Base-by-base conservation (phyloP, 2,329 filamentous ascomycete species). In the Fonsecaea pugnacius region DNA sequence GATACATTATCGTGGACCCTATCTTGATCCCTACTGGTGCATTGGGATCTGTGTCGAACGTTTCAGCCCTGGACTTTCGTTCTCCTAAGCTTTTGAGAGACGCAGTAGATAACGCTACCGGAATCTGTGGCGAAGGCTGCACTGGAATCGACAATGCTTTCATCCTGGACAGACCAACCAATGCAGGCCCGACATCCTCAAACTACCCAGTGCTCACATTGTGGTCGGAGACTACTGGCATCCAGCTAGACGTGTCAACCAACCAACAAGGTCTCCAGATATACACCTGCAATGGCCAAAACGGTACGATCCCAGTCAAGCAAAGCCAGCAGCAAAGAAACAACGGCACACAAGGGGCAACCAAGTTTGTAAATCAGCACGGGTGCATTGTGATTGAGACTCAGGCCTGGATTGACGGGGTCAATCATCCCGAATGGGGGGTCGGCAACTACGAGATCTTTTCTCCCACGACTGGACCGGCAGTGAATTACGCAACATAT, bases 341-440 rank as follows among this genome's bases (percentile, higher is more conserved):
- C 62, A 82, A 84, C 79, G 82, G 82, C n/a, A 82, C 83, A 65
- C 78, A 83, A 68, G 81, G 80, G n/a, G 71, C 76, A 70, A 79
- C 73, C 68, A 75, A 73, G 75, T 71, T 75, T 79, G 71, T 85
- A 74, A 70, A 81, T 74, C 67, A 93, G 80, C 91, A 92, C 73
- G 92, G 91, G 35, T 97, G 94, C 77, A 74, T 96, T 30, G 94
- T 96, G 55, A 85, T 97, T 77, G 94, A 97, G 80, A 91, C 95
- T 12, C 87, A 97, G 82, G 92, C 95, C 76, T 97, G 88, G 86
- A 96, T 97, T 73, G 93, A 96, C 75, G 92, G 84, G 30, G 95
- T 98, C 79, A 97, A 96, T 79, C 86, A 96, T 71, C 93, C 93
- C 0, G 86, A 92, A 77, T 97, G 94, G 94, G 87, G 87, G 64